A percentile compares a stretch with the other conserved stretches of the same genome.
Evolutionary conservation across 2,329 filamentous ascomycete species (phyloP).

Genomic region (Diaporthe vexans): DNA sequence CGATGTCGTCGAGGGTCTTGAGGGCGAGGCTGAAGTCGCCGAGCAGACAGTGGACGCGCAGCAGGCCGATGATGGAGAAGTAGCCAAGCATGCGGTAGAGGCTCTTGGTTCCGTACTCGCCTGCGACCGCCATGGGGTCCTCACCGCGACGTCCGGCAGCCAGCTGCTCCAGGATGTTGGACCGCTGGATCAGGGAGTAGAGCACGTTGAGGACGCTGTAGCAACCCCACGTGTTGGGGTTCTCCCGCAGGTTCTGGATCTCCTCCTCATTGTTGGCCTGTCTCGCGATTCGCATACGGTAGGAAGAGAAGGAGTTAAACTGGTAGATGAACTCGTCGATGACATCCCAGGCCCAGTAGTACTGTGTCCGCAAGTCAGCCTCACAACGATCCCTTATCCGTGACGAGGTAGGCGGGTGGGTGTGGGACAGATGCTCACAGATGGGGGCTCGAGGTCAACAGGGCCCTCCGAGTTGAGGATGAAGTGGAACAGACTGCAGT

Average conservation of each 20-base stretch:
- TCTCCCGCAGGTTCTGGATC: constrained; percentile 90
- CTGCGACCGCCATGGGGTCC: constrained; percentile 87
- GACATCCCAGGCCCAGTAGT: constrained; percentile 99
- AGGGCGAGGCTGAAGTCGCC: constrained; percentile 98
- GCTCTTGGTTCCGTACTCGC: constrained; percentile 94
- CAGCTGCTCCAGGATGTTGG: constrained; percentile 97
- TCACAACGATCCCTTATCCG: constrained; percentile 23
- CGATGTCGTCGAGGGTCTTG: constrained; percentile 99
- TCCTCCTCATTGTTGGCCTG: constrained; percentile 91
- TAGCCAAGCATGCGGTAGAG: constrained; percentile 99
- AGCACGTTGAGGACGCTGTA: constrained; percentile 99
- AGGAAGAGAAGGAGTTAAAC: constrained; percentile 99
- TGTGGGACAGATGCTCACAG: constrained; percentile 71
- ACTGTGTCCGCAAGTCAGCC: constrained; percentile 66
- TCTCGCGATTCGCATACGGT: constrained; percentile 91
- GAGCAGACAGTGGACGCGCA: constrained; percentile 95
- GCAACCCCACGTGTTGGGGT: constrained; percentile 99
- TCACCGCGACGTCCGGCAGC: constrained; percentile 95
- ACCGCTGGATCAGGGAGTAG: constrained; percentile 98
- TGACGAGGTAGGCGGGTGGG: not conserved
- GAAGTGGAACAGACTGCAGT: constrained; percentile 99
- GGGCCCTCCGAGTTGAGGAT: constrained; percentile 99
- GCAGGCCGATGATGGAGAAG: constrained; percentile 97
- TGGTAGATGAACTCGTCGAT: constrained; percentile 99
- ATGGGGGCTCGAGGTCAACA: constrained; percentile 95